These are phyloP conservation scores for Pyrrhoderma noxium DNA, from an alignment of 1,284 basidiomycete species.

Conservation along the genomic window DNA sequence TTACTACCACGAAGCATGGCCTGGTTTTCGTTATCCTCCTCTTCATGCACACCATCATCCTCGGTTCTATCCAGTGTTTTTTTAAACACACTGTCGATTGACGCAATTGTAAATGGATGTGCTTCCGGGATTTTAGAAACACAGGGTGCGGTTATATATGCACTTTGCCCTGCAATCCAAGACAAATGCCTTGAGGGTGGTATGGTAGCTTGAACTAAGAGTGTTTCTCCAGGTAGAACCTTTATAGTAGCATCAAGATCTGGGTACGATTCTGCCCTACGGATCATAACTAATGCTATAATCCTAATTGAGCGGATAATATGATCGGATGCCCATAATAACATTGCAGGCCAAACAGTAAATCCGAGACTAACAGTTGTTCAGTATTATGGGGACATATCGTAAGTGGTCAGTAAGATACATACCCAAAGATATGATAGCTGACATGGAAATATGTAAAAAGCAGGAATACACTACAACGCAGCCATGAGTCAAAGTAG, in stretches of 20 bases:
- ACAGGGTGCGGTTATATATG: conserved; percentile 34
- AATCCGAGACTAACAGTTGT: conserved; percentile 24
- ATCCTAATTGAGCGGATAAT: too few relatives aligned
- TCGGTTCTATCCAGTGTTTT: conserved; percentile 11
- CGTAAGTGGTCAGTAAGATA: neutral
- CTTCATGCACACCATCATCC: conserved; percentile 20
- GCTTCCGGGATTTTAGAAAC: conserved; percentile 30
- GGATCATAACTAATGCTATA: too few relatives aligned
- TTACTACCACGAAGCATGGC: conserved; percentile 22
- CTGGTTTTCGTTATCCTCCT: neutral
- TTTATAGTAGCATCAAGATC: conserved; percentile 27
- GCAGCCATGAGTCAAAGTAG: neutral
- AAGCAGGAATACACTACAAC: conserved; percentile 27
- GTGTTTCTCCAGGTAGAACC: conserved; percentile 34
- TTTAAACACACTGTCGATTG: conserved; percentile 23
- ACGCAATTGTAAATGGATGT: conserved; percentile 40
- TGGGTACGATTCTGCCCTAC: too few relatives aligned
- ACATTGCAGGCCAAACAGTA: conserved; percentile 34
- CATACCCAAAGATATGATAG: neutral
- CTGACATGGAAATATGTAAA: conserved; percentile 26
- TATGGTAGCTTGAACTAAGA: conserved; percentile 32
- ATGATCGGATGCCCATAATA: conserved; percentile 38
- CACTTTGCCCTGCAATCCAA: conserved; percentile 44
- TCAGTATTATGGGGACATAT: neutral
- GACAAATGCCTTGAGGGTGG: conserved; percentile 21